Evolutionary conservation across 306 rosid genomes (phyloP).

Genomic region (Notholithocarpus densiflorus): DNA sequence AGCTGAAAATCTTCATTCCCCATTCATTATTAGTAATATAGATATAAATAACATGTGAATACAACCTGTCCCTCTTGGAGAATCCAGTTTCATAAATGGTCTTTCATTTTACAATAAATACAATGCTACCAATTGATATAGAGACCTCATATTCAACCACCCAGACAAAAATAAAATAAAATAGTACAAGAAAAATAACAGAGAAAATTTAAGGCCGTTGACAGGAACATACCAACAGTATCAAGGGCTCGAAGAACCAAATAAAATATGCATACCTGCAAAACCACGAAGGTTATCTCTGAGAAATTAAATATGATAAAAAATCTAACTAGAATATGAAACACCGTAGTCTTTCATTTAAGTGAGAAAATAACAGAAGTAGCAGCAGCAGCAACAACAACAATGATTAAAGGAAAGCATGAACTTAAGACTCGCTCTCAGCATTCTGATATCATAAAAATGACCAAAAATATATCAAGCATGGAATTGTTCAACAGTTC

Average conservation of each 20-base stretch:
- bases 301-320: background rate
- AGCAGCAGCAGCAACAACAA: background rate
- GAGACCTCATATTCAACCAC: background rate
- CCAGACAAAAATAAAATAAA: background rate
- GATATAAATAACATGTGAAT: background rate
- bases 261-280: conserved; percentile 93
- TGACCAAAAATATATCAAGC: background rate
- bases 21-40: background rate
- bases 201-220: background rate
- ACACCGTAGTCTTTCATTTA: background rate
- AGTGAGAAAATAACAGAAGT: background rate
- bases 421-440: background rate
- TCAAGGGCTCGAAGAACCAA: conserved; percentile 94
- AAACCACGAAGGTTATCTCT: conserved; percentile 12
- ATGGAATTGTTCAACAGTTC: background rate
- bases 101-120: background rate
- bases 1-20: background rate
- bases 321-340: background rate
- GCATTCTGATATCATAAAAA: background rate
- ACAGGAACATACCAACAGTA: conserved; percentile 77
- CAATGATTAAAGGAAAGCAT: background rate
- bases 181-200: background rate
- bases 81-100: background rate
- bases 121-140: background rate
- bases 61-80: background rate